Evolutionary conservation across 2,329 filamentous ascomycete genomes (phyloP).

Genomic region (Phialocephala subalpina): DNA sequence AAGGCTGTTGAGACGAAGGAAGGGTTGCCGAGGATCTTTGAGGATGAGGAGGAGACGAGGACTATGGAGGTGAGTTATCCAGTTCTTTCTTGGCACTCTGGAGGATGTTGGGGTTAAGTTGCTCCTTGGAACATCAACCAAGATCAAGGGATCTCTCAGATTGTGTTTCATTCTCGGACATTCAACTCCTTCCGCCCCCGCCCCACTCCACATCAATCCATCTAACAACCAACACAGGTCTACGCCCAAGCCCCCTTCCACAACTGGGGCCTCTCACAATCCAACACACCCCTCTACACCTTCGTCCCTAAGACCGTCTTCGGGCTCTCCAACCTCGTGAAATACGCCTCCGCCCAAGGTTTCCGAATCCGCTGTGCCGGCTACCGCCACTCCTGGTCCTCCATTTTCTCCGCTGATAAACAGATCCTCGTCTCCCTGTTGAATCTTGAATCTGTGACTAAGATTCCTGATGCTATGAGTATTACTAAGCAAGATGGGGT

Average conservation of each 20-base stretch:
- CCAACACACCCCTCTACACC: constrained; percentile 50
- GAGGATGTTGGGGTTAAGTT: background rate
- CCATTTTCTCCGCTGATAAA: constrained; percentile 50
- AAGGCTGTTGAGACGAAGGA: constrained; percentile 3
- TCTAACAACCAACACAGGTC: constrained; percentile 32
- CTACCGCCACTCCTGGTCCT: constrained; percentile 53
- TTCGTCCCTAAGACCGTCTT: constrained; percentile 51
- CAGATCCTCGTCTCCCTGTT: constrained; percentile 53
- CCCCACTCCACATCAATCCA: background rate
- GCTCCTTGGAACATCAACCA: too few species aligned
- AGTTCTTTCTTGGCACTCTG: background rate
- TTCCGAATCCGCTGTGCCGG: constrained; percentile 51
- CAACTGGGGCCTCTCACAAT: constrained; percentile 52
- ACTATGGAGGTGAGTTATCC: constrained; percentile 44
- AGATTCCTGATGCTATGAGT: constrained; percentile 48
- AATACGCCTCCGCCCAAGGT: constrained; percentile 45
- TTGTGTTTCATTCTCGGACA: background rate
- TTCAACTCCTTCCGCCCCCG: too few species aligned
- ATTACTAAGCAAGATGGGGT: constrained; percentile 46
- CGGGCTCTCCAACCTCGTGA: constrained; percentile 51
- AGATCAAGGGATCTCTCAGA: too few species aligned
- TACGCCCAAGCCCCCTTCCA: constrained; percentile 46
- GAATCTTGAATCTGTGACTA: constrained; percentile 48
- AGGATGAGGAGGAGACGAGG: constrained; percentile 42
- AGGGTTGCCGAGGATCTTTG: constrained; percentile 41